Evolutionary conservation across 2,329 filamentous ascomycete genomes (phyloP), one percentile per base, ranked within the genome.

Genomic region (Polytolypa hystricis): DNA sequence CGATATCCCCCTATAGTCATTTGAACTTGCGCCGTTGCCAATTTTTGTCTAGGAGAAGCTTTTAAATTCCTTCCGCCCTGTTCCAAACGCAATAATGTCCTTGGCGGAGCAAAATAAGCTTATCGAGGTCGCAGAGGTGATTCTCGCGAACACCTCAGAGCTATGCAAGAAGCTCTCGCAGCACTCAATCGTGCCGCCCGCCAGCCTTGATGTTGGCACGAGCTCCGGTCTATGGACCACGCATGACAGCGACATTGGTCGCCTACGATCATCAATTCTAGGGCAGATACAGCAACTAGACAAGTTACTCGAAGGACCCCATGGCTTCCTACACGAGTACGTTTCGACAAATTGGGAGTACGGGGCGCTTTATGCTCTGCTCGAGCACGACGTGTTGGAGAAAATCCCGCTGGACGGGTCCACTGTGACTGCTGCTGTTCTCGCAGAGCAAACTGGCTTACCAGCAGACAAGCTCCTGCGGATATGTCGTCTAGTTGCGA

Each of bases 281-380:
- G 42, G 28, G 10, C 31, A 42, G 16, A 37, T 31, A 2, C 28
- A 42, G 18, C 33, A 39, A 11, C 28, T 47, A 9, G 26, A 9
- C 10, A 39, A 36, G 21, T 34, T 46, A 11, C 19, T 46, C 12
- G 12, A 40, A 3, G 44, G 41, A 20, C 44, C 44, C 12, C 41
- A 46, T 30, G 39, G 32, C 3, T 44, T 35, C 18, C 34, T 47
- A 11, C 44, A 47, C 25, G 43, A 44, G 32, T 46, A 39, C 20
- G 41, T 46, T 16, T 38, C 41, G 5, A 28, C 44, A 11, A 47
- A 47, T 16, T 46, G 43, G 44, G 44, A 47, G 15, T 32, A 39
- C 16, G 44, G 44, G 6, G 44, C 44, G 11, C 30, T 47, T 15
- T 46, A 47, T 26, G 40, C 44, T 5, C 14, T 46, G 18, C 32